Conservation (phyloP, 2,329 filamentous ascomycete genomes). For the Neonectria punicea region DNA sequence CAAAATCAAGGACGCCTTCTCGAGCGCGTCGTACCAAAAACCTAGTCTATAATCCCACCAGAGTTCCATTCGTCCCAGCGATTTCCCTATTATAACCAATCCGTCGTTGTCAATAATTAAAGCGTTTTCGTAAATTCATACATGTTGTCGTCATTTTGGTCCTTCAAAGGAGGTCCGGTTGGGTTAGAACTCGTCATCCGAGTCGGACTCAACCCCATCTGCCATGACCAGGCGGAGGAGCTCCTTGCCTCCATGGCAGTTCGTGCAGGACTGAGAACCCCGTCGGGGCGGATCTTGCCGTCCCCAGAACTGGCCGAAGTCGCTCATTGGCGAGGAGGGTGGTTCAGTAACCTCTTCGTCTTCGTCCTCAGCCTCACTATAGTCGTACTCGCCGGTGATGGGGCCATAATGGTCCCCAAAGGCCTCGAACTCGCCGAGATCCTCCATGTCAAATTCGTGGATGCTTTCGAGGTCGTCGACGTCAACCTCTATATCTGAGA, state of each 20-base stretch:
- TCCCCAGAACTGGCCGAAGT: neutral
- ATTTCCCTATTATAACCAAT: neutral
- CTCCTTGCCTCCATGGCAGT: neutral
- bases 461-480: constrained; percentile 21
- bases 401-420: neutral
- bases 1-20: neutral
- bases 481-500: constrained; percentile 16
- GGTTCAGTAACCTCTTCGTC: neutral
- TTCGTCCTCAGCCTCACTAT: neutral
- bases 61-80: neutral
- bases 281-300: neutral
- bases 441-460: neutral
- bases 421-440: neutral
- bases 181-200: neutral
- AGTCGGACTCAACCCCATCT: neutral
- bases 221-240: neutral
- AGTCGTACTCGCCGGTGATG: neutral
- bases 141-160: neutral
- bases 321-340: neutral
- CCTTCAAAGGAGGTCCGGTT: neutral
- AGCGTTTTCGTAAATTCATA: neutral
- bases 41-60: neutral
- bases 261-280: neutral
- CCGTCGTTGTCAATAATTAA: neutral
- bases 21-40: neutral